Evolutionary conservation across 2,329 filamentous ascomycete species (phyloP), one percentile per base, ranked within the genome.

Genomic region (Diaporthe longicolla): DNA sequence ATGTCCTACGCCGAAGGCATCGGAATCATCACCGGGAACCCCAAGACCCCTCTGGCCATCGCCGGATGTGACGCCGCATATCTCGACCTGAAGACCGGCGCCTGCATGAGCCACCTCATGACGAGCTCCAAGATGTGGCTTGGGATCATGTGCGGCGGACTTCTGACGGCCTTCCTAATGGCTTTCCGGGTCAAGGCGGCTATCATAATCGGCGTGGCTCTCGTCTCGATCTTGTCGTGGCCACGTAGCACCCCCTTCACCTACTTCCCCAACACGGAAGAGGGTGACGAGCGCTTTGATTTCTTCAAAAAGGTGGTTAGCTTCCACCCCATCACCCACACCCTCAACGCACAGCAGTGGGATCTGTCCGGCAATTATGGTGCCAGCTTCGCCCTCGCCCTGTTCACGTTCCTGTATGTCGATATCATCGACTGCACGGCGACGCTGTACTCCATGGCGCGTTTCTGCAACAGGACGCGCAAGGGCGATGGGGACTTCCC

Each of bases 91-190:
- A 86, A 83, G 1, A 88, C 88, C 21, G 84, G 87, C 77, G 74
- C 75, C n/a, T 93, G 91, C 76, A 79, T 83, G 5, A 85, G 86
- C 26, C 87, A 91, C 32, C 91, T 94, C 80, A 95, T 97, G 93
- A 88, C 91, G 7, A 97, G 90, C 78, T 92, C 94, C 37, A 74
- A 92, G 90, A 85, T 97, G 88, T 98, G 95, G 95, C 90, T 97
- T 71, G 95, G 94, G 15, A 93, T 97, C 76, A 92, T 95, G 80
- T 91, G 92, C 71, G 94, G 95, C 19, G 94, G 94, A 45, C 87
- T 97, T 59, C 82, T 97, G 50, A 96, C 94, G 0, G 91, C 93
- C 7, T 89, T 96, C 77, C 90, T 97, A 82, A 95, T 95, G 93
- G 89, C 93, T 24, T 95, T 93, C 81, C 90, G 92, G 52, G 87